Base-by-base conservation (phyloP, 2,329 filamentous ascomycete species). In the Penicillium sp. region DNA sequence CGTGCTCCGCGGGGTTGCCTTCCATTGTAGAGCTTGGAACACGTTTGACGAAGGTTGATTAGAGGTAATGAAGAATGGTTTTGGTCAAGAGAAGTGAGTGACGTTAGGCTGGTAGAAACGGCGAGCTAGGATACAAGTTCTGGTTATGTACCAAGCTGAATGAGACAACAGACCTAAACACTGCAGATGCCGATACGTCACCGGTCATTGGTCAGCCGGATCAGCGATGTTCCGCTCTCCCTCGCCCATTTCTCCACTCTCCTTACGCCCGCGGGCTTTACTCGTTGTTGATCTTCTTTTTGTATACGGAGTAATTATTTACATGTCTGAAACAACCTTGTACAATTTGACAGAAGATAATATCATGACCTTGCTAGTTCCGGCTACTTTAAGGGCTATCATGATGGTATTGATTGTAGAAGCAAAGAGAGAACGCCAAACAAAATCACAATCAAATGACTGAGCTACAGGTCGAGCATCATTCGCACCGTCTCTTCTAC, bases 1-100 rank as follows among this genome's bases (percentile, higher is more conserved):
- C 74, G 53, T 74, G 70, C 48, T 71, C 67, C 56, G 67, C 61
- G 63, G 64, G 62, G 58, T 61, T 65, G 56, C 67, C 61, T 31
- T 72, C 68, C 72, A 75, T 76, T 48, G 21, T 65, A 51, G 49
- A 55, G 50, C 48, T 60, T 45, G 13, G 16, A 16, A 34, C 29
- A 34, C 5, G 14, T 43, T 34, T 41, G 36, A 18, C 29, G 4
- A n/a, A 44, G 18, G 4, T 10, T 34, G 18, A 34, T 6, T 10
- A 24, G 18, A 18, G 1, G 4, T 4, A 13, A 1, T 4, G 13
- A 16, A 2, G 5, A 21, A 18, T 10, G 8, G 14, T 40, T 4
- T n/a, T 29, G 3, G 9, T 34, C 11, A 21, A n/a, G 16, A 5
- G 11, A 32, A 11, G 34, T n/a, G 13, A n/a, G n/a, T 6, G 13